Evolutionary conservation across 2,329 filamentous ascomycete species (phyloP).

Genomic region (Diaporthe vaccinii): DNA sequence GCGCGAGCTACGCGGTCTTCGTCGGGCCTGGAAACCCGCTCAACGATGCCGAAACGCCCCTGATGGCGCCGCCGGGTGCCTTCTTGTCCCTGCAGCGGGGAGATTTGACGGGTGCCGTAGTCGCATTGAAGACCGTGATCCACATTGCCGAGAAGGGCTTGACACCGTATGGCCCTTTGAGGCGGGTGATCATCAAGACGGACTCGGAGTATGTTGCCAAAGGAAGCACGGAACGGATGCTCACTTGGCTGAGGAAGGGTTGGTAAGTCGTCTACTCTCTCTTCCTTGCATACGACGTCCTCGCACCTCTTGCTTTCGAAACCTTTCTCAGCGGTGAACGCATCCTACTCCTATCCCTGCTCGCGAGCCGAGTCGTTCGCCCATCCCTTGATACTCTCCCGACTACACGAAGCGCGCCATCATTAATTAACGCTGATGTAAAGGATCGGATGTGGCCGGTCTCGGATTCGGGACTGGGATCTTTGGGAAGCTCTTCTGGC

Average conservation of each 20-base stretch:
- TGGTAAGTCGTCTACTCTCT: not conserved
- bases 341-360: no score
- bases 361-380: not conserved
- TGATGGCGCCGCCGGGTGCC: not conserved
- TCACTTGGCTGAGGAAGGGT: not conserved
- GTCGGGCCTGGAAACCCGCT: conserved; percentile 6
- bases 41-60: not conserved
- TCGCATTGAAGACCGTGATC: not conserved
- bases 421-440: not conserved
- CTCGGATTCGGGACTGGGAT: conserved; percentile 20
- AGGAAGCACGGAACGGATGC: conserved; percentile 8
- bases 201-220: conserved; percentile 22
- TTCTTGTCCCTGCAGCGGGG: conserved; percentile 9
- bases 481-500: conserved; percentile 1
- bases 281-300: no score
- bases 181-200: conserved; percentile 23
- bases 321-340: not conserved
- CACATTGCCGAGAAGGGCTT: not conserved
- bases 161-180: not conserved
- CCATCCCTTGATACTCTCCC: not conserved
- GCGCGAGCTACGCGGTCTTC: conserved; percentile 29
- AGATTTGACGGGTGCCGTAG: not conserved
- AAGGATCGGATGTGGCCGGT: conserved; percentile 1
- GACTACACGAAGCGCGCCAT: not conserved
- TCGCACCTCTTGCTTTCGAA: no score